A percentile compares a stretch with the other conserved stretches of the same genome.
Evolutionary conservation across 306 rosid species (phyloP).

Genomic region (Corylus americana): DNA sequence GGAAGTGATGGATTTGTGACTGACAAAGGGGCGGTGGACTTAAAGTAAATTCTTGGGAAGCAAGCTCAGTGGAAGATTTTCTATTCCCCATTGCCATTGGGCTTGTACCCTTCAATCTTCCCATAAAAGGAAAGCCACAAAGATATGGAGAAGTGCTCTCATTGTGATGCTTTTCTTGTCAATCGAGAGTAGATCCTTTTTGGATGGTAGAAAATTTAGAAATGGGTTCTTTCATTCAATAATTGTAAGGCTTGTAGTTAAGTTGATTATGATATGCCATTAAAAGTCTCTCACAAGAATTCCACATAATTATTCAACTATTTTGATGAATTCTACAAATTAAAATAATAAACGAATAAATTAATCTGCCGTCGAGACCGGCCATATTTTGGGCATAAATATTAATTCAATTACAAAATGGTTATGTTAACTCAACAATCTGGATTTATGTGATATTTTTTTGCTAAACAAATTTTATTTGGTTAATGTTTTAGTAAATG

Average conservation of each 20-base stretch:
- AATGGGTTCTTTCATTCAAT: constrained; percentile 18
- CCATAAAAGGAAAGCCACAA: not conserved
- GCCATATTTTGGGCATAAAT: too few relatives aligned
- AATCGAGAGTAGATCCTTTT: constrained; percentile 24
- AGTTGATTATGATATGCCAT: constrained; percentile 10
- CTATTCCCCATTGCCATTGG: not conserved
- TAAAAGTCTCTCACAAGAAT: constrained; percentile 22
- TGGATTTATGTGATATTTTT: too few relatives aligned
- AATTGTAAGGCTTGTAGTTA: constrained; percentile 4
- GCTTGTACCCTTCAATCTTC: constrained; percentile 17
- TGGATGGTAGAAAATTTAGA: constrained; percentile 18
- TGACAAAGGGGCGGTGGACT: not conserved
- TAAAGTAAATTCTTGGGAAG: not conserved
- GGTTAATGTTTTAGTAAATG: not conserved
- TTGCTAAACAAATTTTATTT: not conserved
- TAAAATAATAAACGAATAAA: not conserved
- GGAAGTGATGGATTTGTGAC: constrained; percentile 25
- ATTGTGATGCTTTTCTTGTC: constrained; percentile 6
- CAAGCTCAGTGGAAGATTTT: constrained; percentile 31
- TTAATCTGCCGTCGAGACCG: too few relatives aligned
- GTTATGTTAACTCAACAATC: too few relatives aligned
- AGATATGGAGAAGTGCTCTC: not conserved
- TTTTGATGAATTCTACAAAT: not conserved
- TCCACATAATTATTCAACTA: constrained; percentile 17
- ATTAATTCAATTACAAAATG: too few relatives aligned